These are phyloP conservation scores for Solanum hybrid DNA, from an alignment of 305 asterid species.

Conservation along the genomic window DNA sequence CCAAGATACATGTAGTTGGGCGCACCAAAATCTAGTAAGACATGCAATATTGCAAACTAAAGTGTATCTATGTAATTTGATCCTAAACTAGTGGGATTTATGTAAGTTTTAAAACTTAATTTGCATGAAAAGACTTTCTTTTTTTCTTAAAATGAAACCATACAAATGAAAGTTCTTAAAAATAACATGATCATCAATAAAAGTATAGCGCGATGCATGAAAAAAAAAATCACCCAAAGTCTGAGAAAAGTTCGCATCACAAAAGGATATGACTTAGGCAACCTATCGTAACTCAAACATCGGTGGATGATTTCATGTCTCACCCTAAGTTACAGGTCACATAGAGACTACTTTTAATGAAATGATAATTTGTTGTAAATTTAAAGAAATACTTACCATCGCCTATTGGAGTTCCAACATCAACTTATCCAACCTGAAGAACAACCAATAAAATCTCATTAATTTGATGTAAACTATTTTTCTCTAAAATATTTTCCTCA, in stretches of 20 bases:
- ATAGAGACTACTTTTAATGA: not conserved
- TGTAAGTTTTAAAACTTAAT: no score
- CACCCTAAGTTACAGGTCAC: not conserved
- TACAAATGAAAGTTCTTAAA: not conserved
- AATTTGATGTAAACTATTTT: no score
- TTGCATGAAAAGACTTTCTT: not conserved
- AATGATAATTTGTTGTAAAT: not conserved
- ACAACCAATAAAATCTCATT: not conserved
- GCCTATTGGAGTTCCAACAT: not conserved
- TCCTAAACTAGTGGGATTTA: not conserved
- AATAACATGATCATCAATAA: not conserved
- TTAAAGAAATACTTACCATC: not conserved
- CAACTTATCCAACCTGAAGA: conserved; percentile 27
- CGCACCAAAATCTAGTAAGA: not conserved
- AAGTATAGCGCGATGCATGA: not conserved
- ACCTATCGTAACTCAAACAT: not conserved
- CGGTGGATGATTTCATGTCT: not conserved
- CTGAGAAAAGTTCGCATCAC: not conserved
- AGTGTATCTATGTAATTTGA: not conserved
- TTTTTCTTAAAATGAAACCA: not conserved
- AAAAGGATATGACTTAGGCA: not conserved
- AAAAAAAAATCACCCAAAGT: not conserved
- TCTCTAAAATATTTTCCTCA: not conserved
- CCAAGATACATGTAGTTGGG: not conserved
- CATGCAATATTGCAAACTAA: not conserved